These are phyloP conservation scores for Saccharomycopsis hybrid DNA, from an alignment of 1,139 yeast genomes.

Conservation along the genomic window DNA sequence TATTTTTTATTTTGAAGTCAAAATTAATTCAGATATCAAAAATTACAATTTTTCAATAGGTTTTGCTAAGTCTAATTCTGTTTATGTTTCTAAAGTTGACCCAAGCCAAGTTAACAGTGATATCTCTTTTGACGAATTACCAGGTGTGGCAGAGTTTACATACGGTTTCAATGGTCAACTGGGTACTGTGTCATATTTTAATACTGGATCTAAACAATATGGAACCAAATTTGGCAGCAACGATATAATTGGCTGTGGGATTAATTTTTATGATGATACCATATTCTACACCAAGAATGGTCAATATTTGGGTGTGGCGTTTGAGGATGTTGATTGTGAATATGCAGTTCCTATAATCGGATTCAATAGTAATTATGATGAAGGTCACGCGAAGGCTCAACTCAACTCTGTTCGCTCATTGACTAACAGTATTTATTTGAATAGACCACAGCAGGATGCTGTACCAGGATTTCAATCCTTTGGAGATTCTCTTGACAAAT, in stretches of 20 bases:
- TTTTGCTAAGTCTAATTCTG: slow-evolving; percentile 27
- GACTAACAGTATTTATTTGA: slow-evolving; percentile 3
- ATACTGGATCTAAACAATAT: slow-evolving; percentile 33
- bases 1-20: slow-evolving; percentile 52
- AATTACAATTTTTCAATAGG: slow-evolving; percentile 40
- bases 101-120: slow-evolving; percentile 24
- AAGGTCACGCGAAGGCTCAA: neutral
- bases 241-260: slow-evolving; percentile 81
- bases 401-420: slow-evolving; percentile 2
- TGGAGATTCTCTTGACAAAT: slow-evolving; percentile 7
- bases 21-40: slow-evolving; percentile 35
- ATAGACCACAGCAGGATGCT: slow-evolving; percentile 28
- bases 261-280: slow-evolving; percentile 57
- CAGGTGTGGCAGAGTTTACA: slow-evolving; percentile 43
- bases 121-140: slow-evolving; percentile 29
- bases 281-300: slow-evolving; percentile 85
- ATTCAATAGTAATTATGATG: slow-evolving; percentile 23
- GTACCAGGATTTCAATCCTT: slow-evolving; percentile 24
- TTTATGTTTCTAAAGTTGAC: slow-evolving; percentile 22
- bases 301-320: slow-evolving; percentile 48
- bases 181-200: slow-evolving; percentile 43
- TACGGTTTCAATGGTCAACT: slow-evolving; percentile 57
- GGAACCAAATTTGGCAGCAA: slow-evolving; percentile 45
- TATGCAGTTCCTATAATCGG: slow-evolving; percentile 46
- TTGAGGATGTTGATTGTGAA: slow-evolving; percentile 34